These are phyloP conservation scores for Fusarium oligoseptatum DNA, from an alignment of 2,329 filamentous ascomycete genomes.

Conservation along the genomic window DNA sequence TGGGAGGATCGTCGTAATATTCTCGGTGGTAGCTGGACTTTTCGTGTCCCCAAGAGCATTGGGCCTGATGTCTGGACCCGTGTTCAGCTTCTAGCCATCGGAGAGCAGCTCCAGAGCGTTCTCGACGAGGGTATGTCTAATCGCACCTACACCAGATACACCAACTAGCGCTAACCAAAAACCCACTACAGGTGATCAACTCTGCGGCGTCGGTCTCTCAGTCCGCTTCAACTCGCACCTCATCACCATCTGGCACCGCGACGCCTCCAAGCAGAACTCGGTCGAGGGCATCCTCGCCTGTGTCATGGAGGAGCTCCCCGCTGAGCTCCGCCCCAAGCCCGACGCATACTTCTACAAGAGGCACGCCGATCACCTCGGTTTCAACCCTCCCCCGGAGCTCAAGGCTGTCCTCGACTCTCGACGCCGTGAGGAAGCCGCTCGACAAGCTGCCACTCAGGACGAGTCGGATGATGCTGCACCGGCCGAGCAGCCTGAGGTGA, in stretches of 20 bases:
- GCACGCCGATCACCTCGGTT: slow-evolving; percentile 89
- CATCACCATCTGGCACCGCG: slow-evolving; percentile 93
- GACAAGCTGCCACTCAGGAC: slow-evolving; percentile 33
- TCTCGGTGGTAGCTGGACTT: slow-evolving; percentile 90
- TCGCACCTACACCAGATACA: not conserved
- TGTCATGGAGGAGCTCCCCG: slow-evolving; percentile 79
- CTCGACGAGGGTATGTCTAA: slow-evolving; percentile 72
- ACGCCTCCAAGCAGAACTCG: slow-evolving; percentile 83
- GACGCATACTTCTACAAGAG: slow-evolving; percentile 88
- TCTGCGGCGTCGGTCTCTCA: slow-evolving; percentile 89
- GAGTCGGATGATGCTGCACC: slow-evolving; percentile 32
- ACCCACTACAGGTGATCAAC: slow-evolving; percentile 75
- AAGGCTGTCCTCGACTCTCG: slow-evolving; percentile 70
- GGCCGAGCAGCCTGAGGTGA: slow-evolving; percentile 43
- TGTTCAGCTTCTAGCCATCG: slow-evolving; percentile 84
- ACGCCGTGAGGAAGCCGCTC: slow-evolving; percentile 59
- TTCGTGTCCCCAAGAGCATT: slow-evolving; percentile 84
- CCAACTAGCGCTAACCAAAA: slow-evolving; percentile 19
- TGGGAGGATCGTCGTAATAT: slow-evolving; percentile 92
- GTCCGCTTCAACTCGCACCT: slow-evolving; percentile 91
- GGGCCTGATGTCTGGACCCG: slow-evolving; percentile 84
- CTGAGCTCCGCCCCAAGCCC: slow-evolving; percentile 78
- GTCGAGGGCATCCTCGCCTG: slow-evolving; percentile 80
- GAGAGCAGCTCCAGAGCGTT: slow-evolving; percentile 81
- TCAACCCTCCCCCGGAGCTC: slow-evolving; percentile 73